phyloP scores from a whole-genome alignment of 2,329 filamentous ascomycete genomes.

The Alternaria dauci region DNA sequence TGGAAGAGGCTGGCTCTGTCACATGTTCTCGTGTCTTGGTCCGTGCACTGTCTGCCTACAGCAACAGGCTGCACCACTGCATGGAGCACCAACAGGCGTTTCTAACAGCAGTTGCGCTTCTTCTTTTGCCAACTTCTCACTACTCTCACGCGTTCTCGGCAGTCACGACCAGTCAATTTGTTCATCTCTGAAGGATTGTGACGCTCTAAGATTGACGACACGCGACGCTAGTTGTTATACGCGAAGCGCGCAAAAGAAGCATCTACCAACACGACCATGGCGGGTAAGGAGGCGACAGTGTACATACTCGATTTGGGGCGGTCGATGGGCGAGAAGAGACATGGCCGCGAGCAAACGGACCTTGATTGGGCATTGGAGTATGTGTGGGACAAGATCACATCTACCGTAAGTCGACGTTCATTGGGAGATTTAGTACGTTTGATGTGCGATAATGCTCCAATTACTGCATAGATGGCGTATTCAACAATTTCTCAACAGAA shows the following conservation, averaged over 20 bases:
- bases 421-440: slow-evolving; percentile 31
- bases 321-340: slow-evolving; percentile 79
- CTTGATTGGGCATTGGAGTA: slow-evolving; percentile 91
- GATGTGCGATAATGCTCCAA: neutral
- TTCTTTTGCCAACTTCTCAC: neutral
- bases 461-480: neutral
- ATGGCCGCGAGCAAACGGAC: slow-evolving; percentile 78
- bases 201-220: neutral
- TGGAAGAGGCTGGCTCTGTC: neutral
- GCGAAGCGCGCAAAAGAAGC: slow-evolving; percentile 5
- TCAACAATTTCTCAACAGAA: slow-evolving; percentile 10
- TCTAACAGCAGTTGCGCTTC: neutral
- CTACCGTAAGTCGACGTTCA: slow-evolving; percentile 65
- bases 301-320: slow-evolving; percentile 89
- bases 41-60: slow-evolving; percentile 17
- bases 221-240: neutral
- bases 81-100: slow-evolving; percentile 1
- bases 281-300: slow-evolving; percentile 89
- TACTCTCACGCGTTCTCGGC: neutral
- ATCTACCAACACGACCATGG: slow-evolving; percentile 66
- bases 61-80: slow-evolving; percentile 10
- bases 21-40: slow-evolving; percentile 10
- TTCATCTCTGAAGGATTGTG: neutral
- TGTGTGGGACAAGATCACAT: slow-evolving; percentile 91
- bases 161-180: neutral